These are phyloP conservation scores for Wickerhamomyces sp. DNA, from an alignment of 1,139 yeast genomes.

Conservation along the genomic window DNA sequence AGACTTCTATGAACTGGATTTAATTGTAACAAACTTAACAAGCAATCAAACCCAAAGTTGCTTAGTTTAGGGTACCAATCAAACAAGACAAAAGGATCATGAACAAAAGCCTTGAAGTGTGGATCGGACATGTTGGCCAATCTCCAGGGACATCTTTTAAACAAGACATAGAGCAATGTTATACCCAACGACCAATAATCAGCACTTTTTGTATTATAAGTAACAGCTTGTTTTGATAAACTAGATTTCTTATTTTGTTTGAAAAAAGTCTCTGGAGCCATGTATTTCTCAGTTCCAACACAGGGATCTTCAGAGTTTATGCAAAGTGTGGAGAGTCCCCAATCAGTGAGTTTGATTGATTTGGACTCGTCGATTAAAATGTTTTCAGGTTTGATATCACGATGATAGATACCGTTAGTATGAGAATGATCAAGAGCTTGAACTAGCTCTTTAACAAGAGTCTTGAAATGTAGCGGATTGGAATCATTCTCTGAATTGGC, in stretches of 20 bases:
- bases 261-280: slow-evolving; percentile 84
- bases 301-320: slow-evolving; percentile 65
- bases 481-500: slow-evolving; percentile 7
- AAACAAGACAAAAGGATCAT: slow-evolving; percentile 65
- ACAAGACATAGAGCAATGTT: slow-evolving; percentile 70
- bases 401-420: slow-evolving; percentile 64
- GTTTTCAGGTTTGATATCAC: slow-evolving; percentile 87
- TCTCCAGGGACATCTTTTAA: slow-evolving; percentile 80
- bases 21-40: slow-evolving; percentile 18
- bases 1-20: slow-evolving; percentile 21
- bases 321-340: slow-evolving; percentile 77
- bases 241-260: slow-evolving; percentile 7
- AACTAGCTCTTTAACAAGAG: slow-evolving; percentile 65
- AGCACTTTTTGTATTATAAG: slow-evolving; percentile 70
- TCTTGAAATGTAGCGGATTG: slow-evolving; percentile 20
- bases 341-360: slow-evolving; percentile 76
- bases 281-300: slow-evolving; percentile 87
- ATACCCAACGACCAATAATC: slow-evolving; percentile 93
- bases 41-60: slow-evolving; percentile 19
- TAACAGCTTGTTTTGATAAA: slow-evolving; percentile 2
- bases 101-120: slow-evolving; percentile 63
- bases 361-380: slow-evolving; percentile 61
- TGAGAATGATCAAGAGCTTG: slow-evolving; percentile 74
- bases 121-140: slow-evolving; percentile 67
- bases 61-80: slow-evolving; percentile 56